Percentiles rank a stretch among this genome's conserved stretches.
These are phyloP conservation scores for Sphagnum contortum DNA, from an alignment of 225 moss, liverwort and hornwort species.

Conservation along the genomic window DNA sequence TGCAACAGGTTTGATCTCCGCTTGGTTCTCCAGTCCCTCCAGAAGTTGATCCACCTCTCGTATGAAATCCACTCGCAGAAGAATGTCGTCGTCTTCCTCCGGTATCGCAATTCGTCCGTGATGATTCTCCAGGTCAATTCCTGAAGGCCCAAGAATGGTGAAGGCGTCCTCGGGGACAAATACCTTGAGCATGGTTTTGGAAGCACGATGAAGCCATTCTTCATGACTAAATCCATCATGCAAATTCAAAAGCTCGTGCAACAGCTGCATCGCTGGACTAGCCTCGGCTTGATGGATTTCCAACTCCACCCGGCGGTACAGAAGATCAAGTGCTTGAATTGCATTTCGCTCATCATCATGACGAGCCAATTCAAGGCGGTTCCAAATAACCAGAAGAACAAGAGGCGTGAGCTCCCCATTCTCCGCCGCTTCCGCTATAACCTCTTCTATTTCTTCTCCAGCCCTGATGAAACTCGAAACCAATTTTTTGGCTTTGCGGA, in stretches of 20 bases:
- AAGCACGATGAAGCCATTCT: conserved; percentile 76
- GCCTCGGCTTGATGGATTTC: conserved; percentile 71
- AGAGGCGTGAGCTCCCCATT: conserved; percentile 67
- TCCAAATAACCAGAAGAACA: conserved; percentile 74
- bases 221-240: conserved; percentile 77
- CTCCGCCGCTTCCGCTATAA: conserved; percentile 65
- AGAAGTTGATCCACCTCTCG: conserved; percentile 77
- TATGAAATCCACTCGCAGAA: conserved; percentile 85
- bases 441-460: conserved; percentile 84
- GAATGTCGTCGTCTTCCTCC: conserved; percentile 69
- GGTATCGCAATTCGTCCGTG: conserved; percentile 83
- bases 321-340: conserved; percentile 88
- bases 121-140: conserved; percentile 62
- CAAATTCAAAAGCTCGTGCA: conserved; percentile 72
- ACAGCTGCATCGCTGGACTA: conserved; percentile 57
- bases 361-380: conserved; percentile 78
- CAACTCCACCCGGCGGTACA: conserved; percentile 89
- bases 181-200: conserved; percentile 58
- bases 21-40: conserved; percentile 37
- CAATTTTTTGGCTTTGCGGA: conserved; percentile 45
- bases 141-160: conserved; percentile 47
- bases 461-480: conserved; percentile 62
- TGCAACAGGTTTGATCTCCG: conserved; percentile 31
- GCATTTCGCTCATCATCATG: conserved; percentile 91
- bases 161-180: conserved; percentile 85